phyloP scores from a whole-genome alignment of 345 rosid species.

The Gossypium sturtianum region DNA sequence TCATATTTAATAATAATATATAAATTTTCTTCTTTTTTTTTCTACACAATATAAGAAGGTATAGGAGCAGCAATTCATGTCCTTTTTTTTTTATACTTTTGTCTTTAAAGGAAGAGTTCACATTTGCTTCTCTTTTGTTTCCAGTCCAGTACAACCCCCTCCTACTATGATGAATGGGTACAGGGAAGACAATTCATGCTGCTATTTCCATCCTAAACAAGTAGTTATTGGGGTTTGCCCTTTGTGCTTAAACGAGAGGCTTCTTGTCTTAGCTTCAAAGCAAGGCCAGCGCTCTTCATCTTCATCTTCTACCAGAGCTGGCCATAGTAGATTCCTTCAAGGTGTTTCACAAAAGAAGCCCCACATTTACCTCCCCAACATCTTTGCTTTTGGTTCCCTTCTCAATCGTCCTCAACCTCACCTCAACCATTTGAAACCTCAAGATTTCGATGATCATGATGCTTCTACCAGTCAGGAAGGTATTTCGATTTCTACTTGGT shows the following conservation, averaged over 20 bases:
- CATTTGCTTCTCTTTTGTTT: constrained; percentile 3
- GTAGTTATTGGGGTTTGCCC: constrained; percentile 68
- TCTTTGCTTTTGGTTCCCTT: constrained; percentile 69
- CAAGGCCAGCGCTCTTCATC: constrained; percentile 40
- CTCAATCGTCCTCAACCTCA: constrained; percentile 70
- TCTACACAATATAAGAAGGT: constrained; percentile 18
- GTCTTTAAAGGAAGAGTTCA: not conserved
- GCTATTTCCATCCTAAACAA: constrained; percentile 78
- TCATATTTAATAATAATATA: too few species aligned
- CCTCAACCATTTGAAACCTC: constrained; percentile 54
- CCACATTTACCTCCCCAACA: constrained; percentile 48
- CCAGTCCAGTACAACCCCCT: not conserved
- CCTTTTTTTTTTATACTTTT: not conserved
- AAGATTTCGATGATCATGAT: constrained; percentile 32
- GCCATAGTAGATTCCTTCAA: constrained; percentile 9
- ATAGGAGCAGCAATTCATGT: not conserved
- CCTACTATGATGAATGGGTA: constrained; percentile 43
- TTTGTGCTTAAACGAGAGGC: constrained; percentile 80
- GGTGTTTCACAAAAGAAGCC: constrained; percentile 26
- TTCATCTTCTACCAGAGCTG: constrained; percentile 22
- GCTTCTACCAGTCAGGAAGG: constrained; percentile 80
- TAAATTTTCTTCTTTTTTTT: not conserved
- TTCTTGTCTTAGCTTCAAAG: constrained; percentile 65
- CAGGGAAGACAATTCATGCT: constrained; percentile 48
- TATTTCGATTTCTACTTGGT: constrained; percentile 13